Base-by-base conservation (phyloP, 176 grass and related monocot genomes). In the Lolium rigidum region DNA sequence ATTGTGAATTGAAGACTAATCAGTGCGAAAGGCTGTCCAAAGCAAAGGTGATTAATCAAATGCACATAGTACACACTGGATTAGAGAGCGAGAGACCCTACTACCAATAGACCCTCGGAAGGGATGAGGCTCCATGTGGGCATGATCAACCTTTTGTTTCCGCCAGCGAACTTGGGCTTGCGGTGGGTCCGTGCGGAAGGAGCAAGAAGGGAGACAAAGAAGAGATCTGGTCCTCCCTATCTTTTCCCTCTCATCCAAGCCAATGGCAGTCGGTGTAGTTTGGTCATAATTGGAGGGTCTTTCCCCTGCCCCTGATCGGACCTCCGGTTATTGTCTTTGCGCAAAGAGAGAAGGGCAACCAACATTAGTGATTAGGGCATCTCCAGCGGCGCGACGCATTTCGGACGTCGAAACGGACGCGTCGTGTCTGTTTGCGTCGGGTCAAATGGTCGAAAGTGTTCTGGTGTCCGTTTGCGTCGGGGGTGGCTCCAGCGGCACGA, bases 71-170 rank as follows among this genome's bases (percentile, higher is more conserved):
- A 43, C 5, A 44, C 41, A 44, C 41, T 35, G 31, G 31, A 35
- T 35, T 35, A 35, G 31, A 35, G 31, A 35, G 31, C 1, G 31
- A 35, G 2, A 35, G 31, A 35, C 28, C 28, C 28, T 31, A 2
- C 28, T 43, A 73, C 0, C 2, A 4, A 4, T 59, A 37, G 25
- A 55, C 14, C 43, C 21, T 47, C 56, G 21, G 35, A 54, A 73
- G 44, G 31, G 15, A 81, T 2, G 11, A 58, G 67, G 58, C 82
- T 35, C 82, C 82, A 89, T 37, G 86, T 88, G 86, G 52, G n/a
- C 66, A 60, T 57, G 70, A 76, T 58, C 7, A 49, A 31, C 54
- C 21, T 54, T 76, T 77, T 78, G 71, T 22, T 77, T 15, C 9
- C 7, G 62, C 70, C 78, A 71, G 46, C 77, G 1, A 76, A 67